These are phyloP conservation scores for Globisporangium alternatum DNA, from an alignment of 352 stramenopile genomes.

Conservation along the genomic window DNA sequence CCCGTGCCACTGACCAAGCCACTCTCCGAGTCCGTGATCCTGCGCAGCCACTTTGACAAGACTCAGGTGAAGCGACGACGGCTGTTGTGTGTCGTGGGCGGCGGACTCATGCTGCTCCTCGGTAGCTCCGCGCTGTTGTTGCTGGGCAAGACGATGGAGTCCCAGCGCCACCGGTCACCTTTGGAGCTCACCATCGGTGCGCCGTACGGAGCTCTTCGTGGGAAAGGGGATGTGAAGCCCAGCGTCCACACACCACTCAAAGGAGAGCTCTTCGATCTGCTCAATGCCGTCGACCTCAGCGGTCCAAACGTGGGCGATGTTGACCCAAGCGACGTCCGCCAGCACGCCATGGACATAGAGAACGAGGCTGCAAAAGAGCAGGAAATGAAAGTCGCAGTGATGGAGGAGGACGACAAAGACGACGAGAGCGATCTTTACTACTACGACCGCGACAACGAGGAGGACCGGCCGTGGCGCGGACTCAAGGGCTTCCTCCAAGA, in stretches of 20 bases:
- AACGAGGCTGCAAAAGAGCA: neutral
- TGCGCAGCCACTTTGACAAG: conserved; percentile 19
- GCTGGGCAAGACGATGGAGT: conserved; percentile 1
- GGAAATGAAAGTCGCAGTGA: neutral
- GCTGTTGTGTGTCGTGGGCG: neutral
- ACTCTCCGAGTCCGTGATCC: conserved; percentile 15
- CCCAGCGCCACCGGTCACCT: conserved; percentile 3
- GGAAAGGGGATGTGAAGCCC: conserved; percentile 12
- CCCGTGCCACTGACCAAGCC: neutral
- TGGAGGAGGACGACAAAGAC: neutral
- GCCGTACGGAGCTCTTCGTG: conserved; percentile 15
- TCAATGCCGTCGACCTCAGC: neutral
- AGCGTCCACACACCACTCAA: conserved; percentile 8
- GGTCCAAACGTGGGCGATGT: conserved; percentile 8
- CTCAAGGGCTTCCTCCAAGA: neutral
- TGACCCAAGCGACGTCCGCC: conserved; percentile 5
- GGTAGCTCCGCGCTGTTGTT: conserved; percentile 3
- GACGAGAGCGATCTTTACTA: conserved; percentile 11
- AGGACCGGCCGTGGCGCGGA: conserved; percentile 6
- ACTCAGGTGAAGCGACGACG: conserved; percentile 2
- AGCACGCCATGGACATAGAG: neutral
- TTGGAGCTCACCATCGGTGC: conserved; percentile 16
- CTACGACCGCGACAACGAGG: neutral
- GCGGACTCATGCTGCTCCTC: conserved; percentile 9
- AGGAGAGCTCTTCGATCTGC: conserved; percentile 2